These are phyloP conservation scores for Ophiostoma ulmi DNA, from an alignment of 2,329 filamentous ascomycete species.

Conservation along the genomic window DNA sequence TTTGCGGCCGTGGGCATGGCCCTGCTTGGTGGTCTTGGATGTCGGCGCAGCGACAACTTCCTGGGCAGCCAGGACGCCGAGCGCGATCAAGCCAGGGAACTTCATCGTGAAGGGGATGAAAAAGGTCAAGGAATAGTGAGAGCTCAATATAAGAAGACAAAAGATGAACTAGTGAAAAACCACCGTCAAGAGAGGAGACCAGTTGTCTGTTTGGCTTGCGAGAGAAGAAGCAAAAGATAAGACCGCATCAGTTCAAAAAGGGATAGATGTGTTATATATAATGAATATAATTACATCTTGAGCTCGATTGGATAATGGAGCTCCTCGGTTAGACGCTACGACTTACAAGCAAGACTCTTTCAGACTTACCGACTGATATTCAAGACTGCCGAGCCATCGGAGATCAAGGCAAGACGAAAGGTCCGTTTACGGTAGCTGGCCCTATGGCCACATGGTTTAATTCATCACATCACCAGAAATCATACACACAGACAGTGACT, in stretches of 20 bases:
- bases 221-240: not conserved
- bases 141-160: not conserved
- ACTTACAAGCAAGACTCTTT: not conserved
- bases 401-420: not conserved
- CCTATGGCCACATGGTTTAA: not conserved
- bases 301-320: not conserved
- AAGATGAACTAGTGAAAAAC: not conserved
- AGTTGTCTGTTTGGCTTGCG: constrained; percentile 3
- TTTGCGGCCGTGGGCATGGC: constrained; percentile 29
- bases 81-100: constrained; percentile 11
- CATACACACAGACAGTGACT: not conserved
- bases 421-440: not conserved
- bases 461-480: not conserved
- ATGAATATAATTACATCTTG: not conserved
- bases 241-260: not conserved
- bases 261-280: not conserved
- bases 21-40: constrained; percentile 30
- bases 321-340: not conserved
- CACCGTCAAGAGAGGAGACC: constrained; percentile 5
- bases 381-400: not conserved
- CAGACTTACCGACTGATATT: not conserved
- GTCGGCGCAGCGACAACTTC: constrained; percentile 29
- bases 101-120: not conserved
- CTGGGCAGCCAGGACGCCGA: constrained; percentile 28
- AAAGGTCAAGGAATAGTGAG: not conserved